Evolutionary conservation across 768 basidiomycete genomes (phyloP), one percentile per base, ranked within the genome.

Genomic region (Fomitopsis pulvina): DNA sequence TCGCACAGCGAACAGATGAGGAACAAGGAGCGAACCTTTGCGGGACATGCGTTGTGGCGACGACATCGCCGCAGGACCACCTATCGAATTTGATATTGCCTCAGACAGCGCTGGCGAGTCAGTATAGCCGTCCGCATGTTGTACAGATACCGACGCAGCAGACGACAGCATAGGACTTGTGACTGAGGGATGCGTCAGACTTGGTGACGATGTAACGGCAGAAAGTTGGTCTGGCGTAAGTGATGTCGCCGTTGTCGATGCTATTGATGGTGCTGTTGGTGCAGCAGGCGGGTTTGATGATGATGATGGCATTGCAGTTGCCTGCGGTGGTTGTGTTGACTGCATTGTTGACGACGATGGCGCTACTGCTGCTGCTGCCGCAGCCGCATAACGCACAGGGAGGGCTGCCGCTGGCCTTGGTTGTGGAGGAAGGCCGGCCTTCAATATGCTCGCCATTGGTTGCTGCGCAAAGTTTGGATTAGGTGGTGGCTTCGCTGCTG

Each of bases 311-410:
- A 56, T 53, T 41, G 66, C 57, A 27, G 72, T 41, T 34, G 69
- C 57, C 20, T n/a, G n/a, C n/a, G 77, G 66, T 58, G 74, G 68
- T 55, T 75, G 63, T 54, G 56, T 64, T 40, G 57, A 50, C 21
- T 48, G 39, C 54, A 41, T 30, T 30, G 64, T 50, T 29, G 65
- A 45, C n/a, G 63, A 39, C 47, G 63, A 54, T 26, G 71, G 59
- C 8, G 68, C 62, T 20, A 78, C 74, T 4, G 78, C 78, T 5
- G 78, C 78, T 1, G 92, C 93, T 2, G 92, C 94, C 0, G 92
- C 92, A n/a, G 91, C 81, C 27, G 95, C 86, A 63, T 96, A 96
- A 44, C 87, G 77, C 62, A 94, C 88, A 11, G 92, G 87, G 39
- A 91, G 87, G 50, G 90, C 66, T 20, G 75, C 64, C 27, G 73